Evolutionary conservation across 805 yeast species (phyloP).

Genomic region (Metschnikowia hibisci): DNA sequence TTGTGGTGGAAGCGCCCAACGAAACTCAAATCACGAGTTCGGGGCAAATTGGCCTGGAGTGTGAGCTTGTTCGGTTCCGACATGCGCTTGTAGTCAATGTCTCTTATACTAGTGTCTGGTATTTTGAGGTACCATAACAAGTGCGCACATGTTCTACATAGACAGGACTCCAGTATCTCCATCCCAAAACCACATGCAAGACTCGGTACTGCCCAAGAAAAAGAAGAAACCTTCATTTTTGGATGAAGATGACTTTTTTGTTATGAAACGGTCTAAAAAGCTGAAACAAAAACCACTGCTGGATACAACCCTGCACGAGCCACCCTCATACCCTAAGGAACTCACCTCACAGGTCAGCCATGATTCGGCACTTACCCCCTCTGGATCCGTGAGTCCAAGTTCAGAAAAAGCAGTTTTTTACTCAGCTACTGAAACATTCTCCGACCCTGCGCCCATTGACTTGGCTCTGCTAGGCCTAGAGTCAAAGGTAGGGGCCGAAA

Average conservation of each 20-base stretch:
- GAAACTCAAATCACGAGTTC: constrained; percentile 18
- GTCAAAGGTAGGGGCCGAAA: too few relatives aligned
- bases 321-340: too few relatives aligned
- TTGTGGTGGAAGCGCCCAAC: constrained; percentile 29
- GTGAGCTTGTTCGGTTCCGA: constrained; percentile 13
- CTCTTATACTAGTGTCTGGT: too few relatives aligned
- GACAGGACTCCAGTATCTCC: neutral
- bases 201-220: constrained; percentile 1
- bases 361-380: too few relatives aligned
- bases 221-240: constrained; percentile 14
- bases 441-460: constrained; percentile 1
- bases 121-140: neutral
- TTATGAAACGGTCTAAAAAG: constrained; percentile 18
- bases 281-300: constrained; percentile 4
- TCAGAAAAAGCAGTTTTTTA: constrained; percentile 1
- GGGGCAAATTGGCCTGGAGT: constrained; percentile 14
- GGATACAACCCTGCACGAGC: too few relatives aligned
- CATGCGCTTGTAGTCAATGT: constrained; percentile 6
- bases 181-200: constrained; percentile 1
- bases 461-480: neutral
- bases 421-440: constrained; percentile 10
- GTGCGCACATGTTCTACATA: constrained; percentile 1
- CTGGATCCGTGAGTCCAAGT: neutral
- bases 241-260: constrained; percentile 31
- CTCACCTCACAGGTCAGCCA: too few relatives aligned